These are phyloP conservation scores for Oryza brachyantha DNA, from an alignment of 176 grass and related monocot species.

Conservation along the genomic window DNA sequence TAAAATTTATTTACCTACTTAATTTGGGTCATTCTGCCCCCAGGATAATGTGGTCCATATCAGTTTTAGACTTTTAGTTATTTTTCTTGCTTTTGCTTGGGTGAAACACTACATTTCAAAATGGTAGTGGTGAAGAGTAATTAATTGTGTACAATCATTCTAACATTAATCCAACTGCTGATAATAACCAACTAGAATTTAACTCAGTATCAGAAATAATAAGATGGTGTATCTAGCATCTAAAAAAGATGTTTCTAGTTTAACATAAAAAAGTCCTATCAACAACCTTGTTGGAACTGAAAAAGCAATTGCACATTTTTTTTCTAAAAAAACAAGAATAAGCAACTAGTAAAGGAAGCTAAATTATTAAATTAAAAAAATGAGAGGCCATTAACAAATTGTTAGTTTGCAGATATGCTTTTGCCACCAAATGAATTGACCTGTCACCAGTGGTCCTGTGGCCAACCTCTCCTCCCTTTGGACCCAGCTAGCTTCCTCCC, in stretches of 20 bases:
- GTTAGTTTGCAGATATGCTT: conserved; percentile 28
- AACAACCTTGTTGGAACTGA: background rate
- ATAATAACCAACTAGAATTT: background rate
- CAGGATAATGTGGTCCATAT: background rate
- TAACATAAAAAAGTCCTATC: background rate
- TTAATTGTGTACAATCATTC: background rate
- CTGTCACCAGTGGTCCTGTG: conserved; percentile 34
- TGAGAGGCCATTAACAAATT: conserved; percentile 12
- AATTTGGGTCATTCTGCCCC: background rate
- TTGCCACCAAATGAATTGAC: conserved; percentile 53
- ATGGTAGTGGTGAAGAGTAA: too few species aligned
- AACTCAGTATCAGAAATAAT: background rate
- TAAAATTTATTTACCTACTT: background rate
- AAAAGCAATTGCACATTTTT: background rate
- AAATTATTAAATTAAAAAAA: background rate
- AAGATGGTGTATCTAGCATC: background rate
- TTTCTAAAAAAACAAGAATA: background rate
- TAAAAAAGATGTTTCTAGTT: too few species aligned
- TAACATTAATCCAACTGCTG: background rate
- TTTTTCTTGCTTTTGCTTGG: background rate
- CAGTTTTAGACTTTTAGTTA: background rate
- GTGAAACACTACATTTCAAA: background rate
- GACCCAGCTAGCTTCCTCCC: background rate
- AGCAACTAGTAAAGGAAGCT: background rate
- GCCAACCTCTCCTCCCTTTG: conserved; percentile 21